Evolutionary conservation across 176 grass and related monocot genomes (phyloP).

Genomic region (Calamus simplicifolius): DNA sequence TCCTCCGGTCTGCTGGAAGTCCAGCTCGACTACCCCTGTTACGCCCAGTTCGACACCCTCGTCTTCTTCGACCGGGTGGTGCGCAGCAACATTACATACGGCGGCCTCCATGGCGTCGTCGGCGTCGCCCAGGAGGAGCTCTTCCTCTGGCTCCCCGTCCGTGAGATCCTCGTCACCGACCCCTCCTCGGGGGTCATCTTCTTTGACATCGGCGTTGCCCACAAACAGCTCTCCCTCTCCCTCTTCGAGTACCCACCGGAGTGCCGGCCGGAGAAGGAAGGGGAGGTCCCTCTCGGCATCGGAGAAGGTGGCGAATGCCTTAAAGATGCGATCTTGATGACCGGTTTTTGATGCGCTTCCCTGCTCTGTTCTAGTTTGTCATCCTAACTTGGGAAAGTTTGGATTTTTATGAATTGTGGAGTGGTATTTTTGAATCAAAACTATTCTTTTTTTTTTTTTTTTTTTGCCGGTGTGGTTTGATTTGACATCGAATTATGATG

Average conservation of each 20-base stretch:
- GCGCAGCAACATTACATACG: slow-evolving; percentile 71
- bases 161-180: slow-evolving; percentile 65
- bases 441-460: no score
- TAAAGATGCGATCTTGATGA: slow-evolving; percentile 30
- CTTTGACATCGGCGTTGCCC: slow-evolving; percentile 86
- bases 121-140: slow-evolving; percentile 85
- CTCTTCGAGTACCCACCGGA: slow-evolving; percentile 89
- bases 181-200: slow-evolving; percentile 56
- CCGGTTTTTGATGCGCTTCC: neutral
- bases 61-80: slow-evolving; percentile 65
- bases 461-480: no score
- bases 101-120: slow-evolving; percentile 53
- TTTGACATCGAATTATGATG: no score
- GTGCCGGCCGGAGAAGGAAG: slow-evolving; percentile 33
- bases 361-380: no score
- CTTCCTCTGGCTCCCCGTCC: slow-evolving; percentile 90
- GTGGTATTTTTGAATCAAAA: no score
- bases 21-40: slow-evolving; percentile 52
- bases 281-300: neutral
- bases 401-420: no score
- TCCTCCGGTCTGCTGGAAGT: slow-evolving; percentile 52
- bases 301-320: slow-evolving; percentile 2
- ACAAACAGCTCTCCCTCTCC: slow-evolving; percentile 70
- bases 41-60: slow-evolving; percentile 49
- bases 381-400: no score